Percentiles rank a stretch among this genome's conserved stretches.
phyloP scores from a whole-genome alignment of 2,329 filamentous ascomycete genomes.

The Alternaria solani region DNA sequence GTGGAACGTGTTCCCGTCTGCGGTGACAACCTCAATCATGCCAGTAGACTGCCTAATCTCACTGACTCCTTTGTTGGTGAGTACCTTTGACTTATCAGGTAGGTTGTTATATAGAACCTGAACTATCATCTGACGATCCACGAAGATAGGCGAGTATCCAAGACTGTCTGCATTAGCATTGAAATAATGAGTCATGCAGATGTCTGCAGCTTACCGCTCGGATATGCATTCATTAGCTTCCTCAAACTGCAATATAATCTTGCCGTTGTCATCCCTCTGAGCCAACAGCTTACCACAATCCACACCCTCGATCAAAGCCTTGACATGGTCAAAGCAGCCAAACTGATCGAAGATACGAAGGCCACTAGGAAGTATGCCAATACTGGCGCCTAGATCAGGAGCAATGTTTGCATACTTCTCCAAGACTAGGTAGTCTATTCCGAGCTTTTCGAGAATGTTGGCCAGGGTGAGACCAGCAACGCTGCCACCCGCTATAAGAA shows the following conservation, averaged over 20 bases:
- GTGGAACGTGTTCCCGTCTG: conserved; percentile 10
- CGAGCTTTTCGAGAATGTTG: conserved; percentile 19
- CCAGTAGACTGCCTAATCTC: background rate
- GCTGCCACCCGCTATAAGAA: conserved; percentile 24
- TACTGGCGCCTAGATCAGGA: conserved; percentile 26
- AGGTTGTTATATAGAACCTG: conserved; percentile 24
- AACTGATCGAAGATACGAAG: conserved; percentile 31
- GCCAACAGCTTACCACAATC: too few species aligned
- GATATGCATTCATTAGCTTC: too few species aligned
- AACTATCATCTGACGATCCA: conserved; percentile 24
- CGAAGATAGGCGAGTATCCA: conserved; percentile 5
- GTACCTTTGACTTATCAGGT: conserved; percentile 21
- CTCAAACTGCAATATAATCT: too few species aligned
- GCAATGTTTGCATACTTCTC: conserved; percentile 22
- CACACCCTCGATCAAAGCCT: background rate
- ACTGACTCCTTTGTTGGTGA: background rate
- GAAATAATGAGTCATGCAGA: too few species aligned
- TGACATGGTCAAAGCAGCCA: conserved; percentile 14
- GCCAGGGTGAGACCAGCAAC: conserved; percentile 25
- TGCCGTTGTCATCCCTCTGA: too few species aligned
- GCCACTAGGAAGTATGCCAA: conserved; percentile 28
- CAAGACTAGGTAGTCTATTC: conserved; percentile 27
- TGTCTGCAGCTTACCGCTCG: background rate
- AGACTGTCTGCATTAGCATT: too few species aligned
- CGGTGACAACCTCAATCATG: conserved; percentile 12